Conservation (phyloP, 139 green algal species). For the Diplosphaera chodatii region DNA sequence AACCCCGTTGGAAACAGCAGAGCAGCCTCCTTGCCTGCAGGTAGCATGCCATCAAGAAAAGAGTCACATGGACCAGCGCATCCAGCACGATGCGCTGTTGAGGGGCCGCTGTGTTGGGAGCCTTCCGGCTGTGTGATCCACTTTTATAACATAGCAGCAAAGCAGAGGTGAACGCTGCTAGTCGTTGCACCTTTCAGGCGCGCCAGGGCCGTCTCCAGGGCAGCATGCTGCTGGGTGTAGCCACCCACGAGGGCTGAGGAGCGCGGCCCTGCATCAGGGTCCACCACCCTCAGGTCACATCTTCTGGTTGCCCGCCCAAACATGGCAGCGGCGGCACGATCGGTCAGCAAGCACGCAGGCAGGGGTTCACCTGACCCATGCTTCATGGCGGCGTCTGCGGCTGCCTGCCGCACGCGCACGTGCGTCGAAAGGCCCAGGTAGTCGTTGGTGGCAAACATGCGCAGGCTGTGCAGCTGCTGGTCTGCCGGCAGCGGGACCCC, state of each 20-base stretch:
- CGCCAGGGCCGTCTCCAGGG: slow-evolving; percentile 77
- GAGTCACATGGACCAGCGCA: too few species aligned
- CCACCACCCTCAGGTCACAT: not conserved
- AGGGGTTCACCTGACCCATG: slow-evolving; percentile 20
- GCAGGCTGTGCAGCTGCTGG: slow-evolving; percentile 30
- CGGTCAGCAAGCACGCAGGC: too few species aligned
- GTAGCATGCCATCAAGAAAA: too few species aligned
- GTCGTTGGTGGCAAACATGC: slow-evolving; percentile 86
- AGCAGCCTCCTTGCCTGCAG: slow-evolving; percentile 48
- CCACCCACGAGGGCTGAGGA: slow-evolving; percentile 75
- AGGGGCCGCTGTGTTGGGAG: too few species aligned
- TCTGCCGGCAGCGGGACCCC: not conserved
- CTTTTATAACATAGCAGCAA: too few species aligned
- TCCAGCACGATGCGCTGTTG: too few species aligned
- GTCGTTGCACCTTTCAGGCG: slow-evolving; percentile 49
- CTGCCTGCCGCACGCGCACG: slow-evolving; percentile 56
- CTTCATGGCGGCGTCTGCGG: slow-evolving; percentile 33
- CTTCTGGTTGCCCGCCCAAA: too few species aligned
- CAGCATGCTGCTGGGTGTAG: slow-evolving; percentile 68
- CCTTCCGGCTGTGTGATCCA: too few species aligned
- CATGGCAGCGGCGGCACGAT: too few species aligned
- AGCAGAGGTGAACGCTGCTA: too few species aligned
- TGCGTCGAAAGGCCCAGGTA: slow-evolving; percentile 90
- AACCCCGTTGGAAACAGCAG: slow-evolving; percentile 85
- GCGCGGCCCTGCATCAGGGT: slow-evolving; percentile 54